Base-by-base conservation (phyloP, 2,329 filamentous ascomycete species). In the Fonsecaea monophora region DNA sequence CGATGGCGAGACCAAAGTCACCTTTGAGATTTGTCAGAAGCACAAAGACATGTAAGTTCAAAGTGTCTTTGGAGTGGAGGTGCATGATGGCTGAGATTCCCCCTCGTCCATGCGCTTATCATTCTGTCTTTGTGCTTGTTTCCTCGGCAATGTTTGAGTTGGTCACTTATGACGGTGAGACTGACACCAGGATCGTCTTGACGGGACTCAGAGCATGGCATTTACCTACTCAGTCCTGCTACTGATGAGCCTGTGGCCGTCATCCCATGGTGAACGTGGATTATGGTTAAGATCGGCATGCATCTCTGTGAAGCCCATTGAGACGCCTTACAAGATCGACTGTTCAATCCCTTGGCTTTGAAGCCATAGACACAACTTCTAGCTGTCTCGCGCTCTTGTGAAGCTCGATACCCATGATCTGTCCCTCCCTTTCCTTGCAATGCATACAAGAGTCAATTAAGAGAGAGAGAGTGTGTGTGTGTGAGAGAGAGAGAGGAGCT, bases 41-140 rank as follows among this genome's bases (percentile, higher is more conserved):
- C 68, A 70, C 59, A 35, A n/a, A 13, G 55, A 57, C 38, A 21
- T 13, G 68, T 70, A 37, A 64, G 68, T 67, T 38, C 50, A 12
- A 7, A 9, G 2, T 35, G 15, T 8, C 18, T 34, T 35, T 21
- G 4, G 6, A 25, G 21, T 13, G 12, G 1, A 50, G 9, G 18
- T 10, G 18, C 1, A 30, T 50, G 21, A 9, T 25, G 40, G 3
- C 21, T 30, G 7, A 4, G 25, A 1, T 25, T 25, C 45, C 10
- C 45, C 42, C 6, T 45, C n/a, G n/a, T 21, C 21, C 13, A 40
- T 9, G 42, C 21, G 42, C 42, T 21, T n/a, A 7, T 45, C 42
- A n/a, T 45, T 7, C 6, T 13, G 21, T 21, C 5, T 45, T 45
- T n/a, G n/a, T 4, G 3, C n/a, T 45, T 45, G 1, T 12, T 4